These are phyloP conservation scores for Cercospora janseana DNA, from an alignment of 2,329 filamentous ascomycete species.

Conservation along the genomic window DNA sequence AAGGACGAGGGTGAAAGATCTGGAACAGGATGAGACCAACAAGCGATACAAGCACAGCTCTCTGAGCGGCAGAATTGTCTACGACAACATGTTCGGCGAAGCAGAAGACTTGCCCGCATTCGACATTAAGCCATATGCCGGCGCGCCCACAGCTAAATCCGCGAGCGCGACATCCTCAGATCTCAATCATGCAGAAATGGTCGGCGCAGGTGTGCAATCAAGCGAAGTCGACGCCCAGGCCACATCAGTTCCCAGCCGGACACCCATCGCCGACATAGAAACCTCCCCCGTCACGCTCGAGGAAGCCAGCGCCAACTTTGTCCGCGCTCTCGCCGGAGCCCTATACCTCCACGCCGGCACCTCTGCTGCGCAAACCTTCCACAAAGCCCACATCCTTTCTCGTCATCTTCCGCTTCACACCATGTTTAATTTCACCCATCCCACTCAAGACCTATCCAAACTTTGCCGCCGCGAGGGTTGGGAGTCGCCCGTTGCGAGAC, in stretches of 20 bases:
- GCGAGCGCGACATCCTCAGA: background rate
- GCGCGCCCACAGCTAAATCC: constrained; percentile 20
- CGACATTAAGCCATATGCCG: constrained; percentile 29
- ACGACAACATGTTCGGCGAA: constrained; percentile 84
- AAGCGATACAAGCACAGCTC: constrained; percentile 31
- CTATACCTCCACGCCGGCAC: constrained; percentile 83
- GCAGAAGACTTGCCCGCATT: constrained; percentile 33
- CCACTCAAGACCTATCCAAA: constrained; percentile 76
- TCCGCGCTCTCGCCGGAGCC: constrained; percentile 78
- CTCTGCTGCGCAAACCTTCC: constrained; percentile 75
- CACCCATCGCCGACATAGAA: constrained; percentile 12
- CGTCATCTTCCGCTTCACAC: constrained; percentile 53
- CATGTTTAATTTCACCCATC: constrained; percentile 81
- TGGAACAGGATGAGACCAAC: constrained; percentile 35
- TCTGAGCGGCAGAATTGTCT: constrained; percentile 71
- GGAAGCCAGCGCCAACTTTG: constrained; percentile 69
- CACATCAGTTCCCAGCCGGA: background rate
- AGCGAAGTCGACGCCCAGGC: constrained; percentile 7
- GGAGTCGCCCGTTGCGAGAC: constrained; percentile 77
- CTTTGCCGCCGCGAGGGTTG: constrained; percentile 89
- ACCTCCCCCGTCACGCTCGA: constrained; percentile 47
- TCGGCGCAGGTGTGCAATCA: constrained; percentile 2
- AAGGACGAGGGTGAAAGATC: constrained; percentile 33
- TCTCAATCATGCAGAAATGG: background rate
- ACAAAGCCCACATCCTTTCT: constrained; percentile 73